Conservation (phyloP, 164 flowering plant genomes). For the Kingdonia uniflora region DNA sequence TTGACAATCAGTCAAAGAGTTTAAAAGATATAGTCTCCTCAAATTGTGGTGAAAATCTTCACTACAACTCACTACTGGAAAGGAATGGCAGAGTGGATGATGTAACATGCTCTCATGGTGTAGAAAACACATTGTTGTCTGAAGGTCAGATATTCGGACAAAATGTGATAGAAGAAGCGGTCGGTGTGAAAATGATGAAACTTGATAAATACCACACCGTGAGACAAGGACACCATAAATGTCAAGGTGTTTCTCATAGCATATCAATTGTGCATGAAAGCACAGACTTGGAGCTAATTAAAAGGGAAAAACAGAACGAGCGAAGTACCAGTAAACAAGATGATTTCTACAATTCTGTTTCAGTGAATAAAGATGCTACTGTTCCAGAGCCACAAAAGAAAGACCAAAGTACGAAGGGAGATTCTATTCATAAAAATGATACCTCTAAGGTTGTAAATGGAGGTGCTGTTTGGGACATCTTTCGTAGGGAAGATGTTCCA, state of each 20-base stretch:
- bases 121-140: no score
- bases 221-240: no score
- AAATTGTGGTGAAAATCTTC: not conserved
- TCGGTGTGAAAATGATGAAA: no score
- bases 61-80: not conserved
- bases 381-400: slow-evolving; percentile 2
- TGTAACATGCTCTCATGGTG: not conserved
- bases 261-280: no score
- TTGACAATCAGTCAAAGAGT: not conserved
- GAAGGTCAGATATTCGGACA: no score
- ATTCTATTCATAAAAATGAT: slow-evolving; percentile 3
- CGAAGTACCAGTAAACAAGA: no score
- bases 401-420: slow-evolving; percentile 5
- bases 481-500: slow-evolving; percentile 76
- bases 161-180: no score
- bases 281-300: no score
- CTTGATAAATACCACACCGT: no score
- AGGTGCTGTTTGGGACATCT: slow-evolving; percentile 88
- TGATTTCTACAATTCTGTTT: no score
- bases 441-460: slow-evolving; percentile 24
- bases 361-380: not conserved
- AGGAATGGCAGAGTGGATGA: not conserved
- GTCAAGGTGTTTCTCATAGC: no score
- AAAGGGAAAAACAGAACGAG: no score
- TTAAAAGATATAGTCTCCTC: not conserved